Percentiles rank a stretch among this genome's conserved stretches.
Conservation (phyloP, 1,284 basidiomycete species). For the Inonotus obliquus region DNA sequence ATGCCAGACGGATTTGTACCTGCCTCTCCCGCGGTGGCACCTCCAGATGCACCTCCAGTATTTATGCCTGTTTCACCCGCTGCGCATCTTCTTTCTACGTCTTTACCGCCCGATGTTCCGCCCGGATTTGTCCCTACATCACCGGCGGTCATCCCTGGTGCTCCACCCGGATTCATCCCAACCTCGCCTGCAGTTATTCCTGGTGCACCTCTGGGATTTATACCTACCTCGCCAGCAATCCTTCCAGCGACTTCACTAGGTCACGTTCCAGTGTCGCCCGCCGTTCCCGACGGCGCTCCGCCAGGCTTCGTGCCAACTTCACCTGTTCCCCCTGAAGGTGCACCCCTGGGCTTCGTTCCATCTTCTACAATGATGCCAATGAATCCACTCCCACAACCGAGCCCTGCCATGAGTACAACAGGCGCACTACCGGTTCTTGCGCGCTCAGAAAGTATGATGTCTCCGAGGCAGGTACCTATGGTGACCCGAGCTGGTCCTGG, state of each 20-base stretch:
- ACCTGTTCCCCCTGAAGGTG: background rate
- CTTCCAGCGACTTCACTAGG: background rate
- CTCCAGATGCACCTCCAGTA: background rate
- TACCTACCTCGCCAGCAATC: background rate
- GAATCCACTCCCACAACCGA: background rate
- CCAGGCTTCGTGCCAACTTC: conserved; percentile 3
- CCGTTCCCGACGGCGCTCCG: background rate
- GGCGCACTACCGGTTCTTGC: conserved; percentile 11
- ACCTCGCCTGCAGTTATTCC: background rate
- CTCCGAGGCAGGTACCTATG: background rate
- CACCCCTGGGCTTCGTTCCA: conserved; percentile 9
- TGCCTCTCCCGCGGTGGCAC: background rate
- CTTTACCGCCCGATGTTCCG: background rate
- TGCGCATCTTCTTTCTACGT: background rate
- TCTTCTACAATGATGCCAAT: background rate
- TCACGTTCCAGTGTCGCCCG: background rate
- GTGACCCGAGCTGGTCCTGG: background rate
- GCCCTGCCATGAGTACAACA: conserved; percentile 8
- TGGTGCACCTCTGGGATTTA: conserved; percentile 9
- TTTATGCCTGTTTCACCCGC: conserved; percentile 6
- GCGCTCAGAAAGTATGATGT: conserved; percentile 3
- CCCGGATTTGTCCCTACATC: conserved; percentile 5
- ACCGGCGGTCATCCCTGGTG: background rate
- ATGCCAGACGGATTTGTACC: background rate
- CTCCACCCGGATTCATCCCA: conserved; percentile 4